Conservation (phyloP, 73 alveolate species). For the Stentor roeselii region DNA sequence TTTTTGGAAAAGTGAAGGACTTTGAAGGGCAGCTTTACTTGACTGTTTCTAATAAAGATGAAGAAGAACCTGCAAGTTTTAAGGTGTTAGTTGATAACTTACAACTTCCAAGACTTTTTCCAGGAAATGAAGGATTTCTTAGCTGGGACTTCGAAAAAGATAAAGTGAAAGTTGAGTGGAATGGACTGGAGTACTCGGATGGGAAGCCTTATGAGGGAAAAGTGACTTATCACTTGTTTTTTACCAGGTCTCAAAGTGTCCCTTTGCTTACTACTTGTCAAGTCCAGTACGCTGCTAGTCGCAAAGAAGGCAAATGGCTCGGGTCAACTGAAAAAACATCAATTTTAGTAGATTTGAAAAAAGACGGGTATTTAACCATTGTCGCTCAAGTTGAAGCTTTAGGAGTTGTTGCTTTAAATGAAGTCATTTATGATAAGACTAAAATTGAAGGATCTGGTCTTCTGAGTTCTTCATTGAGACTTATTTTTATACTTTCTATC, state of each 20-base stretch:
- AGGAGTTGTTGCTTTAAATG: not conserved
- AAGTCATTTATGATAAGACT: too few relatives aligned
- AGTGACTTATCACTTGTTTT: not conserved
- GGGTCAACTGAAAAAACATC: not conserved
- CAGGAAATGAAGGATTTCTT: slow-evolving; percentile 2
- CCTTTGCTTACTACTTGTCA: not conserved
- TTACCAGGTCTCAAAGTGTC: not conserved
- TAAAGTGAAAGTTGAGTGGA: not conserved
- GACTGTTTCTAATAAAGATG: not conserved
- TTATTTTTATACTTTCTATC: too few relatives aligned
- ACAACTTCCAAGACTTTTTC: not conserved
- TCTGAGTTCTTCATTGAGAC: too few relatives aligned
- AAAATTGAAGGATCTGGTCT: too few relatives aligned
- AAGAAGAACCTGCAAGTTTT: not conserved
- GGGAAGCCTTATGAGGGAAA: not conserved
- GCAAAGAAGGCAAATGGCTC: too few relatives aligned
- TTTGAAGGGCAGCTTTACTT: not conserved
- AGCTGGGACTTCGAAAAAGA: not conserved
- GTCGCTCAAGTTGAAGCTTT: not conserved
- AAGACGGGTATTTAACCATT: not conserved
- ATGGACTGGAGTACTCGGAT: not conserved
- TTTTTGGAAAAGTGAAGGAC: not conserved
- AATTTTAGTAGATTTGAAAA: too few relatives aligned
- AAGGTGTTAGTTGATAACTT: not conserved
- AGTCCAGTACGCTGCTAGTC: not conserved